phyloP scores from a whole-genome alignment of 2,329 filamentous ascomycete genomes.

The Blumeria hordei region DNA sequence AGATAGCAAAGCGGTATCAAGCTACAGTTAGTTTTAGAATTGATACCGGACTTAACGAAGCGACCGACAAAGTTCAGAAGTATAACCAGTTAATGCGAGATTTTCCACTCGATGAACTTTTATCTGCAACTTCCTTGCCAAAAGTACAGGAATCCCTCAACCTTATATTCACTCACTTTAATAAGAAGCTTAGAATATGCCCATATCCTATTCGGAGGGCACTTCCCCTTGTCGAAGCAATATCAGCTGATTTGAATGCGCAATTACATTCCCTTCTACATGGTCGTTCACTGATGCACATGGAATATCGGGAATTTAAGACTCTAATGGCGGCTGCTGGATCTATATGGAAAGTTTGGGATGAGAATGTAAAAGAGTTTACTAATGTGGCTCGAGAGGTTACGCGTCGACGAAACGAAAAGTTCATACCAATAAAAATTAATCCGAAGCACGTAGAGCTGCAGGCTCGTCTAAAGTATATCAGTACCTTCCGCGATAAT shows the following conservation, averaged over 20 bases:
- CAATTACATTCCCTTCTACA: slow-evolving; percentile 68
- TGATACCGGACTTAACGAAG: slow-evolving; percentile 88
- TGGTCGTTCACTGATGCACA: slow-evolving; percentile 69
- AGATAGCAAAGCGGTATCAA: slow-evolving; percentile 93
- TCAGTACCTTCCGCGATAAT: slow-evolving; percentile 83
- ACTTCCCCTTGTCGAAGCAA: slow-evolving; percentile 83
- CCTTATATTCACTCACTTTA: slow-evolving; percentile 80
- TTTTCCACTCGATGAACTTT: slow-evolving; percentile 81
- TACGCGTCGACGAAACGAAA: slow-evolving; percentile 77
- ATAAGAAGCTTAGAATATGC: slow-evolving; percentile 92
- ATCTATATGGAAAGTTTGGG: slow-evolving; percentile 77
- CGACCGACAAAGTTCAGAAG: slow-evolving; percentile 87
- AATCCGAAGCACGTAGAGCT: slow-evolving; percentile 66
- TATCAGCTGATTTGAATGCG: slow-evolving; percentile 76
- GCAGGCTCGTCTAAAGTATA: slow-evolving; percentile 77
- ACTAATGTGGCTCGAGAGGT: slow-evolving; percentile 93
- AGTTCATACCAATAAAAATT: slow-evolving; percentile 97
- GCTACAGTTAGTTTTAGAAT: slow-evolving; percentile 91
- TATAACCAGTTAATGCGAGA: slow-evolving; percentile 98
- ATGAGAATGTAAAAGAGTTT: slow-evolving; percentile 91
- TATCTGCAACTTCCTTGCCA: slow-evolving; percentile 69
- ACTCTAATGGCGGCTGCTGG: slow-evolving; percentile 64
- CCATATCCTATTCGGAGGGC: slow-evolving; percentile 86
- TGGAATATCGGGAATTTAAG: slow-evolving; percentile 79
- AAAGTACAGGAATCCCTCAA: slow-evolving; percentile 77